Evolutionary conservation across 1,284 basidiomycete species (phyloP).

Genomic region (Heliocybe sulcata): DNA sequence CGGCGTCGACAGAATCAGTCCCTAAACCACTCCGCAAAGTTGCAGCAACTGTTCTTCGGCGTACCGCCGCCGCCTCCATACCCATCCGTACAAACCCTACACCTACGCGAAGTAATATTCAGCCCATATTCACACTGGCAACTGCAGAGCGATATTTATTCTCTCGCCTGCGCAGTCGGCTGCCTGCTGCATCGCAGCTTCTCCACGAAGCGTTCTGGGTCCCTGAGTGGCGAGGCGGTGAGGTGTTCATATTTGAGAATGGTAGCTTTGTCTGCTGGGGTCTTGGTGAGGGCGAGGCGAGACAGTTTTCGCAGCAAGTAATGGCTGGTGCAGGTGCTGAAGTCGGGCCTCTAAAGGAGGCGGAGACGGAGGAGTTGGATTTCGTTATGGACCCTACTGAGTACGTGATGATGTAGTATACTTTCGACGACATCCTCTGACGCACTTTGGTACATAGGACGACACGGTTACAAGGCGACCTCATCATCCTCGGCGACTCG

Average conservation of each 20-base stretch:
- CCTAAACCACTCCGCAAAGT: constrained; percentile 34
- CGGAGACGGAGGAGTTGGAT: constrained; percentile 85
- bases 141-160: constrained; percentile 73
- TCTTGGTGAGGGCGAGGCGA: constrained; percentile 72
- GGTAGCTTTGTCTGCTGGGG: constrained; percentile 90
- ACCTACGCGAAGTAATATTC: constrained; percentile 68
- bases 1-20: constrained; percentile 43
- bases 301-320: constrained; percentile 58
- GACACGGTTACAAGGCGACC: constrained; percentile 81
- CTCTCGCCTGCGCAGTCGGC: constrained; percentile 42
- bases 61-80: constrained; percentile 64
- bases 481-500: constrained; percentile 80
- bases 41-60: constrained; percentile 66
- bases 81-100: constrained; percentile 75
- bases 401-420: constrained; percentile 35
- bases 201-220: constrained; percentile 76
- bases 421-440: constrained; percentile 3
- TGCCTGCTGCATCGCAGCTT: constrained; percentile 45
- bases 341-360: constrained; percentile 55
- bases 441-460: constrained; percentile 34
- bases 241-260: constrained; percentile 81
- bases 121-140: constrained; percentile 66
- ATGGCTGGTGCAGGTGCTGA: constrained; percentile 52
- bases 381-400: constrained; percentile 85
- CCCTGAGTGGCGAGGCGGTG: constrained; percentile 73